Conservation (phyloP, 1,284 basidiomycete species). For the Sanghuangporus weigelae region DNA sequence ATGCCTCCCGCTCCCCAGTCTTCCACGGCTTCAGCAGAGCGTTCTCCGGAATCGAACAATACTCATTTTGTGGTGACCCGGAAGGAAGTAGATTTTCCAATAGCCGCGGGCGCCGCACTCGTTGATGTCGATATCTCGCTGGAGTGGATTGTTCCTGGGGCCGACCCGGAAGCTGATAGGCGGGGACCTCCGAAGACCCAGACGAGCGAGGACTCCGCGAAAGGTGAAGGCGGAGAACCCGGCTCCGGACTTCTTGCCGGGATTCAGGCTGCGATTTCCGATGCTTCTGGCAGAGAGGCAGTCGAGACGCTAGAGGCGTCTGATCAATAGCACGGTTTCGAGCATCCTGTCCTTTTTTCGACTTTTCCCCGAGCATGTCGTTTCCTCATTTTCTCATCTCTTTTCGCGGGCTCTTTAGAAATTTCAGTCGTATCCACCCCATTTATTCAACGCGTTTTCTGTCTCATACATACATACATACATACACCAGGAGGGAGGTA, state of each 20-base stretch:
- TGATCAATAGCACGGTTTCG: background rate
- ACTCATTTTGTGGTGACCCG: constrained; percentile 39
- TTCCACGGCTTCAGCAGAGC: constrained; percentile 13
- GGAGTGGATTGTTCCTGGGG: constrained; percentile 29
- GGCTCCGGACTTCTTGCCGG: constrained; percentile 23
- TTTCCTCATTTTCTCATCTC: background rate
- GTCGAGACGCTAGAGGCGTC: constrained; percentile 26
- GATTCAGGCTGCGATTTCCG: constrained; percentile 25
- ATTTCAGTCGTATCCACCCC: no score
- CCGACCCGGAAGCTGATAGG: constrained; percentile 15
- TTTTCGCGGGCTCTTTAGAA: background rate
- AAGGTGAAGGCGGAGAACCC: constrained; percentile 17
- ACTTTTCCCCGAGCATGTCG: background rate
- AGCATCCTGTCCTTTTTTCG: background rate
- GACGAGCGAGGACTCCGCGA: constrained; percentile 23
- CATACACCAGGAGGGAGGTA: no score
- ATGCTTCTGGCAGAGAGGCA: constrained; percentile 19
- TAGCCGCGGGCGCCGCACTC: constrained; percentile 63
- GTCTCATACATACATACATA: no score
- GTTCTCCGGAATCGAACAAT: constrained; percentile 19
- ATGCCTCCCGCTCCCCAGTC: constrained; percentile 41
- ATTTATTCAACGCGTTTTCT: no score
- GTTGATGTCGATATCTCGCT: constrained; percentile 58
- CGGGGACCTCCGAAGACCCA: constrained; percentile 24
- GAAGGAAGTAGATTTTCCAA: constrained; percentile 70